Conservation (phyloP, 352 stramenopile species). For the Phytophthora macrochlamydospora region DNA sequence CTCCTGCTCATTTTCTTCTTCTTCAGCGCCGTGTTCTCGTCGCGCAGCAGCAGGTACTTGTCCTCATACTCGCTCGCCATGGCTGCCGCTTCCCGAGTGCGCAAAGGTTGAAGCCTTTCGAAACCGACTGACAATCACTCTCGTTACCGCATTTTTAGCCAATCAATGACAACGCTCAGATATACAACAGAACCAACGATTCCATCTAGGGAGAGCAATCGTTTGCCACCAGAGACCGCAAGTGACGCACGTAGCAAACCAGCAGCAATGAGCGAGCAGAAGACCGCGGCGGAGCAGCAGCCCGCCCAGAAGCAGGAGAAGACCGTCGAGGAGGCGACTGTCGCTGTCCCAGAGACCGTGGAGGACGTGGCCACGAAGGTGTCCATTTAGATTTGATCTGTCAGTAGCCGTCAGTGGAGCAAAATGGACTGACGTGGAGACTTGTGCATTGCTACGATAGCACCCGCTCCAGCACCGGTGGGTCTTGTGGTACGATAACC, state of each 20-base stretch:
- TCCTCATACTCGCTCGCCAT: slow-evolving; percentile 81
- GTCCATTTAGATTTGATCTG: background rate
- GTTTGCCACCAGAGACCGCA: background rate
- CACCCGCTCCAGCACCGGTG: slow-evolving; percentile 88
- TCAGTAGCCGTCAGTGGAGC: background rate
- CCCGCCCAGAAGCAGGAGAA: slow-evolving; percentile 39
- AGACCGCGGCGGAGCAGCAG: slow-evolving; percentile 37
- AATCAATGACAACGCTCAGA: background rate
- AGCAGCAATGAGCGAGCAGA: slow-evolving; percentile 46
- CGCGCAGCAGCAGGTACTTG: slow-evolving; percentile 82
- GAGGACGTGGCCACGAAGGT: slow-evolving; percentile 71
- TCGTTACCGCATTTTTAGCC: background rate
- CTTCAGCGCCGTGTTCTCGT: slow-evolving; percentile 88
- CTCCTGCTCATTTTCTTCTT: slow-evolving; percentile 93
- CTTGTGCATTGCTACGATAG: slow-evolving; percentile 33
- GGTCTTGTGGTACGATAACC: slow-evolving; percentile 91
- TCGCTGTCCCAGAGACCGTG: slow-evolving; percentile 45
- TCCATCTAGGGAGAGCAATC: slow-evolving; percentile 6
- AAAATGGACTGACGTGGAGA: slow-evolving; percentile 15
- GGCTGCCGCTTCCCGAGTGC: slow-evolving; percentile 3
- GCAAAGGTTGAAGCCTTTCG: background rate
- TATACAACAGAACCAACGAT: slow-evolving; percentile 27
- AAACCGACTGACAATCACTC: slow-evolving; percentile 8
- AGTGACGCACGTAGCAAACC: background rate
- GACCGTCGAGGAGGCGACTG: slow-evolving; percentile 26